Evolutionary conservation across 2,329 filamentous ascomycete species (phyloP).

Genomic region (Microdochium trichocladiopsis): DNA sequence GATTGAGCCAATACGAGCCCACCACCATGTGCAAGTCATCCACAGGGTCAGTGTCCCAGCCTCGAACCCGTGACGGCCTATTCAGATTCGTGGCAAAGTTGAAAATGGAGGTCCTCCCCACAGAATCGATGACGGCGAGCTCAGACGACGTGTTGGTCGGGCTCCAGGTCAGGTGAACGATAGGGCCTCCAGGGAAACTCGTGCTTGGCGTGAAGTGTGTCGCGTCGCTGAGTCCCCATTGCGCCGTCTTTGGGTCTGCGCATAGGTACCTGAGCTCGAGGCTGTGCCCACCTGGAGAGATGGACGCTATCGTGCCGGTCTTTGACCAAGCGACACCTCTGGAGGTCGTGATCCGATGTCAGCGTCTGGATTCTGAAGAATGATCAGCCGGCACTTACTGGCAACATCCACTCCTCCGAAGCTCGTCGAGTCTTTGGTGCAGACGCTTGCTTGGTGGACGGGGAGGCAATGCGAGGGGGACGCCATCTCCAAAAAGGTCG

Average conservation of each 20-base stretch:
- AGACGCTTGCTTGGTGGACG: conserved; percentile 58
- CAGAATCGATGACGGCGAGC: conserved; percentile 73
- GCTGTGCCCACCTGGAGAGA: conserved; percentile 62
- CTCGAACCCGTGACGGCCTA: conserved; percentile 54
- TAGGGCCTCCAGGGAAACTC: conserved; percentile 54
- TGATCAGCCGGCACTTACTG: conserved; percentile 53
- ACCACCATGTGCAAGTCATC: conserved; percentile 74
- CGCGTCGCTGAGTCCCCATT: conserved; percentile 72
- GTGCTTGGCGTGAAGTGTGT: conserved; percentile 55
- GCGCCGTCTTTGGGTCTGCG: conserved; percentile 60
- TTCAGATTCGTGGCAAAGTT: conserved; percentile 68
- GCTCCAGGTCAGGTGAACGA: conserved; percentile 81
- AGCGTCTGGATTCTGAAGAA: conserved; percentile 2
- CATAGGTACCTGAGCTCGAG: conserved; percentile 69
- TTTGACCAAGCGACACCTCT: conserved; percentile 86
- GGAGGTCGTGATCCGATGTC: conserved; percentile 4
- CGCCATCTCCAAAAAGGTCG: conserved; percentile 70
- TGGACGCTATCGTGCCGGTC: conserved; percentile 75
- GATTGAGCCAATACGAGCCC: conserved; percentile 79
- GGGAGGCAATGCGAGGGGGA: conserved; percentile 45
- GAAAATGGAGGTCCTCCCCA: conserved; percentile 70
- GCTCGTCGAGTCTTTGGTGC: conserved; percentile 66
- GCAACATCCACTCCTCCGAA: conserved; percentile 69
- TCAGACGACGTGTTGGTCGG: conserved; percentile 55
- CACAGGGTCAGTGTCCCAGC: conserved; percentile 58